Base-by-base conservation (phyloP, 225 moss, liverwort and hornwort genomes). In the Physcomitrium patens region DNA sequence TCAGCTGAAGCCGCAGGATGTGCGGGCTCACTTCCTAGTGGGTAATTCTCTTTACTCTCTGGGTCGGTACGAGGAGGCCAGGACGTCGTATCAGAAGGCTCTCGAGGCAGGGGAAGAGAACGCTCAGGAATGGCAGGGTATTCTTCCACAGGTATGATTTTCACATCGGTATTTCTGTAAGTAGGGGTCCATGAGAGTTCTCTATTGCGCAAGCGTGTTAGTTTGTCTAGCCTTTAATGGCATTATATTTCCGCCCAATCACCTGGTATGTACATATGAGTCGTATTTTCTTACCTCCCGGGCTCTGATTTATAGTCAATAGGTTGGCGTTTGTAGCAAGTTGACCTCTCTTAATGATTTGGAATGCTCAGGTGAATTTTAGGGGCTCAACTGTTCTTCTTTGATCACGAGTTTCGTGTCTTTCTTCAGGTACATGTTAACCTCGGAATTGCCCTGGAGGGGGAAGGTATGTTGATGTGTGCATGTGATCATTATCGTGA, bases 401-500 rank as follows among this genome's bases (percentile, higher is more conserved):
- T 73, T 24, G 42, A 43, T 59, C 13, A 65, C 60, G 53, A n/a
- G 44, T 13, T 74, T 17, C 49, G 18, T 71, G 58, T 31, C 42
- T 73, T 63, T 65, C 52, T 47, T 19, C 83, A 99, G 99, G 99
- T 93, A 59, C 92, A 93, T 71, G 99, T 99, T 16, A 99, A 99
- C 80, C 90, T 99, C 13, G 99, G 99, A 45, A 93, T 99, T 79
- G 89, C 92, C 23, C 83, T 99, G 18, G 99, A 99, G 80, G 95
- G 90, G 18, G 95, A 95, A 78, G 99, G 99, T 44, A 99, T 95
- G 99, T 85, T 99, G 19, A 77, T 99, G 79, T 93, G 99, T 68
- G 99, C 99, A 17, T 92, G 91, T 83, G 99, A 99, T 51, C 95
- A 95, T 73, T 99, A 99, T 81, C 89, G 91, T n/a, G 99, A 93